Evolutionary conservation across 169 alveolate genomes (phyloP).

Genomic region (Plasmodium inui): DNA sequence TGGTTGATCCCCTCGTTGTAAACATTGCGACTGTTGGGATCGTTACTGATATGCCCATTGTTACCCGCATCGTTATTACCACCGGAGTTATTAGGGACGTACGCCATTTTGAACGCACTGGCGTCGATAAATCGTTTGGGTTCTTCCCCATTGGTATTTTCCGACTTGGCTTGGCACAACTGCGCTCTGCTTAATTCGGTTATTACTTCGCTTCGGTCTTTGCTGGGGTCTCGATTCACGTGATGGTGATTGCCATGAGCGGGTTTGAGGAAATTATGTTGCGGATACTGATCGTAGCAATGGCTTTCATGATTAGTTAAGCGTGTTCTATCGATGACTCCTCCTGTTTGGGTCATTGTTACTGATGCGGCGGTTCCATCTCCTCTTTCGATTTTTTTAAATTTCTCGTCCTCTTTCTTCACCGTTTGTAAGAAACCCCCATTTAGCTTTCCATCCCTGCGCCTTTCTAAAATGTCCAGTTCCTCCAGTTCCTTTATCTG

Average conservation of each 20-base stretch:
- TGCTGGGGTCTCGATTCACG: background rate
- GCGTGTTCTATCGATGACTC: background rate
- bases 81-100: background rate
- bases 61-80: background rate
- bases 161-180: background rate
- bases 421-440: background rate
- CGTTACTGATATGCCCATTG: background rate
- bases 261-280: background rate
- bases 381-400: background rate
- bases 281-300: background rate
- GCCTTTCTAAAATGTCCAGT: background rate
- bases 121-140: background rate
- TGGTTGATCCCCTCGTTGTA: background rate
- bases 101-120: background rate
- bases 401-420: background rate
- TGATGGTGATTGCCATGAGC: background rate
- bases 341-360: background rate
- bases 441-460: background rate
- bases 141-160: background rate
- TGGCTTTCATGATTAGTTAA: background rate
- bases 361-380: background rate
- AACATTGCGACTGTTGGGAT: background rate
- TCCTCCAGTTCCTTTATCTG: slow-evolving; percentile 28
- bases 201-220: background rate
- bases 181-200: background rate